Base-by-base conservation (phyloP, 2,329 filamentous ascomycete species). In the Fusarium mangiferae region DNA sequence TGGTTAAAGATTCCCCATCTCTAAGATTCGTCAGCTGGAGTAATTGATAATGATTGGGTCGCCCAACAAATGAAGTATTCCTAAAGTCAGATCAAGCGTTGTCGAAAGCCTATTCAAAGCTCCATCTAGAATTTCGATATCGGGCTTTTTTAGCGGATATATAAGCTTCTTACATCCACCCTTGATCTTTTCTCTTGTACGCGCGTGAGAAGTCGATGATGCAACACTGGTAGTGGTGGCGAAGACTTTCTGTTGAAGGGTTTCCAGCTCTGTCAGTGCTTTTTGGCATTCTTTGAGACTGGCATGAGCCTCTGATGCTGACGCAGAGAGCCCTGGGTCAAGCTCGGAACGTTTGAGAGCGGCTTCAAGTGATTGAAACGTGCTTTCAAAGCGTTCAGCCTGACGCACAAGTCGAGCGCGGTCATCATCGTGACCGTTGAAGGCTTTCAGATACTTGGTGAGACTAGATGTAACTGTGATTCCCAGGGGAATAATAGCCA, bases 401-500 rank as follows among this genome's bases (percentile, higher is more conserved):
- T 49, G 46, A 18, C 28, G 28, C 3, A 2, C 5, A 33, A 49
- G 22, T 13, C 28, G 46, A 7, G 22, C 3, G 9, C 28, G 46
- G 4, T 49, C 28, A 3, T 33, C 46, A 49, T 49, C 46, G 5
- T 49, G 11, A 1, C n/a, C 46, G 5, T 6, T n/a, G 28, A 49
- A 33, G 5, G 11, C 3, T 18, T 49, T 49, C 1, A 49, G 5
- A 18, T 49, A 49, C 11, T 33, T n/a, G 0, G 13, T 15, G 3
- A 49, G 46, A 33, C 46, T 28, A 33, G 46, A 33, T 6, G 46
- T 49, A 0, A 49, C 28, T 33, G 11, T 33, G n/a, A 49, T 33
- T 1, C 28, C 46, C 22, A 49, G 0, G 0, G 28, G 22, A n/a
- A 49, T 2, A 0, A 49, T n/a, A 13, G 15, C 46, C 7, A 49